These are phyloP conservation scores for Exsudoporus frostii DNA, from an alignment of 768 basidiomycete genomes.

Conservation along the genomic window DNA sequence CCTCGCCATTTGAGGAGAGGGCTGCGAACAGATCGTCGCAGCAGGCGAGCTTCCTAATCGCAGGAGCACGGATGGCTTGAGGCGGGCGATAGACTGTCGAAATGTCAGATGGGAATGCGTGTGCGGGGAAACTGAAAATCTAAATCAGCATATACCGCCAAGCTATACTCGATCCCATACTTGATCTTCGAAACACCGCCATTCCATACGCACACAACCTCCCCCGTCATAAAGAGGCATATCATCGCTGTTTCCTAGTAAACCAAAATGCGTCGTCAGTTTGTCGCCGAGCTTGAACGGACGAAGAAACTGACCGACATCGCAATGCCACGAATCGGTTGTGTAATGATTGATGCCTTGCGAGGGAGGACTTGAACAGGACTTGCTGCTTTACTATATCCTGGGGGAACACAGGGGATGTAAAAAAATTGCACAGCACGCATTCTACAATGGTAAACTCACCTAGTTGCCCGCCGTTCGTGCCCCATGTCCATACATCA, in stretches of 20 bases:
- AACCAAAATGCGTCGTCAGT: not conserved
- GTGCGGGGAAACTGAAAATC: conserved; percentile 62
- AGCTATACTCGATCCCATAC: conserved; percentile 37
- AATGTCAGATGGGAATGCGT: conserved; percentile 74
- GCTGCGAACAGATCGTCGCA: conserved; percentile 83
- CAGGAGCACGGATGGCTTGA: conserved; percentile 63
- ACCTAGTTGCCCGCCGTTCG: conserved; percentile 91
- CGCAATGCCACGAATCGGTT: conserved; percentile 67
- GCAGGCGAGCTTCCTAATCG: conserved; percentile 74
- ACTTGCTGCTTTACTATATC: conserved; percentile 73
- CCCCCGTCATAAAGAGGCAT: conserved; percentile 72
- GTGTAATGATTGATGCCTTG: conserved; percentile 73
- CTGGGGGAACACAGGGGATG: conserved; percentile 32
- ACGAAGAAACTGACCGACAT: conserved; percentile 68
- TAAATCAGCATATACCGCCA: not conserved
- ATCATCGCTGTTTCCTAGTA: conserved; percentile 79
- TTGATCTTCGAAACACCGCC: conserved; percentile 72
- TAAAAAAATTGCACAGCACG: not conserved
- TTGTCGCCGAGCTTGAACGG: no score
- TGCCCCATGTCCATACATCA: conserved; percentile 87
- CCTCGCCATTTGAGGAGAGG: conserved; percentile 82
- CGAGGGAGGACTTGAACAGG: conserved; percentile 76
- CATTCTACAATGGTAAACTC: conserved; percentile 10
- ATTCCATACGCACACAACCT: conserved; percentile 82
- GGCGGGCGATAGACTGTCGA: conserved; percentile 73